Evolutionary conservation across 2,329 filamentous ascomycete genomes (phyloP).

Genomic region (Diaporthe sp.): DNA sequence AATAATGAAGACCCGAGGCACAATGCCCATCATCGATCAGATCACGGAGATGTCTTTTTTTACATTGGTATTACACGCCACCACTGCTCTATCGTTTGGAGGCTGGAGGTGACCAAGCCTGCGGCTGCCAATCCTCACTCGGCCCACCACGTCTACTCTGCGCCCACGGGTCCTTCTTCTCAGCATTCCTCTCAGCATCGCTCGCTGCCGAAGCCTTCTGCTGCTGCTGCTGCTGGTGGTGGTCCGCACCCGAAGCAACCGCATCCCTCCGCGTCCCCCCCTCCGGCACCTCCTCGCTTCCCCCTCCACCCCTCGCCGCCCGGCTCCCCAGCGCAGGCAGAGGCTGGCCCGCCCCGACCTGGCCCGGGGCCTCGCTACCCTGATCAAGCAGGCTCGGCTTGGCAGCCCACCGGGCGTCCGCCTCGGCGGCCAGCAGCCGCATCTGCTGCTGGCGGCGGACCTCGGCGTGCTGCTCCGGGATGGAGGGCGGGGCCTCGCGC

Average conservation of each 20-base stretch:
- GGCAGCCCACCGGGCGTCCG: constrained; percentile 74
- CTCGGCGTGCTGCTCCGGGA: constrained; percentile 69
- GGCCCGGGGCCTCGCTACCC: constrained; percentile 40
- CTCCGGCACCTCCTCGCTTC: constrained; percentile 34
- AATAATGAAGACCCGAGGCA: neutral
- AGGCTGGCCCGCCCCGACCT: constrained; percentile 43
- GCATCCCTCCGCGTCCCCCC: constrained; percentile 30
- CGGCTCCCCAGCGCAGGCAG: constrained; percentile 45
- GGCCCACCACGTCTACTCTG: constrained; percentile 63
- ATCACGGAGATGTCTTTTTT: constrained; percentile 6
- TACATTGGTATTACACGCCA: neutral
- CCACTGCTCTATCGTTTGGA: constrained; percentile 49
- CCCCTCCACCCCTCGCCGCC: constrained; percentile 33
- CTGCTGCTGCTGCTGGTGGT: too few relatives aligned
- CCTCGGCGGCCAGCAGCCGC: constrained; percentile 68
- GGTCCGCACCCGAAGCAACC: constrained; percentile 36
- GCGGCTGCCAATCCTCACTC: constrained; percentile 76
- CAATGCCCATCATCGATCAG: neutral
- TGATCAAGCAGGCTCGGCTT: constrained; percentile 65
- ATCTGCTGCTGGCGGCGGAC: constrained; percentile 65
- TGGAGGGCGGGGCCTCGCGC: constrained; percentile 64
- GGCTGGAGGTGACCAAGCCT: constrained; percentile 64
- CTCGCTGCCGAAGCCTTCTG: neutral
- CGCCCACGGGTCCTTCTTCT: constrained; percentile 68
- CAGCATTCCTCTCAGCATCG: constrained; percentile 4